Evolutionary conservation across 371 early-diverging fungal genomes (phyloP).

Genomic region (Apophysomyces variabilis): DNA sequence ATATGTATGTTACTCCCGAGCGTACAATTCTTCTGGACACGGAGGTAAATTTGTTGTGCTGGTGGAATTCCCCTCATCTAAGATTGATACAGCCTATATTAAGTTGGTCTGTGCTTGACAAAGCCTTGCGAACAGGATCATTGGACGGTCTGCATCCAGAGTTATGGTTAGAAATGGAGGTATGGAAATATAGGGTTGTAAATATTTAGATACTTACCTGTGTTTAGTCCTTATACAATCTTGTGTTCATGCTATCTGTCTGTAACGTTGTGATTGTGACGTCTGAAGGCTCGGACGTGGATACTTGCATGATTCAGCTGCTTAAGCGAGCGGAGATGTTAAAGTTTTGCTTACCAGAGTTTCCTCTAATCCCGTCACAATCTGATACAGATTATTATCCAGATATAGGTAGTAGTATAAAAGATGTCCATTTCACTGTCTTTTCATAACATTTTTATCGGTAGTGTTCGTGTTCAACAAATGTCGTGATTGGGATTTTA

Average conservation of each 20-base stretch:
- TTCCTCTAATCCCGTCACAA: constrained; percentile 38
- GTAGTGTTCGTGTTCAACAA: constrained; percentile 58
- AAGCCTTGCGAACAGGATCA: constrained; percentile 43
- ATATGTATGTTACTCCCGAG: constrained; percentile 75
- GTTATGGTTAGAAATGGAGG: constrained; percentile 62
- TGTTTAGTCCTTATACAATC: constrained; percentile 45
- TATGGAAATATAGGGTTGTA: constrained; percentile 9
- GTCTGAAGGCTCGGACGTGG: constrained; percentile 54
- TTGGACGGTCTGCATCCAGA: constrained; percentile 56
- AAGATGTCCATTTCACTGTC: not conserved
- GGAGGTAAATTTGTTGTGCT: constrained; percentile 37
- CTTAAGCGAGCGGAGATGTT: constrained; percentile 58
- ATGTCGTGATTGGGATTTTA: constrained; percentile 38
- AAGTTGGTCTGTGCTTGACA: constrained; percentile 59
- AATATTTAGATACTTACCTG: not conserved
- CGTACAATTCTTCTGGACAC: constrained; percentile 72
- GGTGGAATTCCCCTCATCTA: too few species aligned
- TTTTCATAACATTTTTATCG: not conserved
- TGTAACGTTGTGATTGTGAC: constrained; percentile 74
- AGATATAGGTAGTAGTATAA: constrained; percentile 37
- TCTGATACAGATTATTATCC: constrained; percentile 44
- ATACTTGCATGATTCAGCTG: constrained; percentile 46
- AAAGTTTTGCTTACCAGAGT: constrained; percentile 53
- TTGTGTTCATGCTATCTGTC: constrained; percentile 65
- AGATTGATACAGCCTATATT: constrained; percentile 47